A percentile compares a stretch with the other conserved stretches of the same genome.
Conservation (phyloP, 495 filamentous ascomycete species). For the Hapsidospora chrysogenum region DNA sequence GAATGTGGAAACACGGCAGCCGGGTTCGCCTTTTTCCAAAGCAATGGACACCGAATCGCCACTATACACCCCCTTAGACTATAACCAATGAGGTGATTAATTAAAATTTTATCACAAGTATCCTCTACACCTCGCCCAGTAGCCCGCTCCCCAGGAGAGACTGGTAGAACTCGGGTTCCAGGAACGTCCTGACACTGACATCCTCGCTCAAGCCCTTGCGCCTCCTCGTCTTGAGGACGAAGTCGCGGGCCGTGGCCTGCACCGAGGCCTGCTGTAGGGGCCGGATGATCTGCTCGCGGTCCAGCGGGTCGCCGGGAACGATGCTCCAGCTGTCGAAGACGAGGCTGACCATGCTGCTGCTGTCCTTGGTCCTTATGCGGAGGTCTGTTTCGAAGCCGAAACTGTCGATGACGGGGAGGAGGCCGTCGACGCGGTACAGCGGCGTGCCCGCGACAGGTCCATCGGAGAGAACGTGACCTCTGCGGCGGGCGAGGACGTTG, state of each 20-base stretch:
- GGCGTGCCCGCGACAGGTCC: slow-evolving; percentile 89
- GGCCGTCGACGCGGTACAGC: slow-evolving; percentile 76
- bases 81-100: no score
- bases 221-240: slow-evolving; percentile 86
- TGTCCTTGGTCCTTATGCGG: slow-evolving; percentile 76
- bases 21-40: no score
- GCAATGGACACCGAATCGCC: no score
- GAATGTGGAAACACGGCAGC: no score
- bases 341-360: slow-evolving; percentile 75
- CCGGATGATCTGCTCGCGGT: slow-evolving; percentile 64
- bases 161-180: slow-evolving; percentile 85
- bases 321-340: slow-evolving; percentile 93
- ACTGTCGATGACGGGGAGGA: slow-evolving; percentile 89
- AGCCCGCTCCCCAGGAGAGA: slow-evolving; percentile 79
- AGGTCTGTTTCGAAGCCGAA: slow-evolving; percentile 98
- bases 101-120: no score
- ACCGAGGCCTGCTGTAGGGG: slow-evolving; percentile 75
- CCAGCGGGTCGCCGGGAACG: slow-evolving; percentile 87
- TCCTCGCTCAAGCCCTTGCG: slow-evolving; percentile 92
- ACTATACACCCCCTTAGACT: no score
- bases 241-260: slow-evolving; percentile 81
- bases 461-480: slow-evolving; percentile 86
- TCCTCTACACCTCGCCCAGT: slow-evolving; percentile 32
- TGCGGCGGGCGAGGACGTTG: slow-evolving; percentile 72
- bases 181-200: slow-evolving; percentile 84